Base-by-base conservation (phyloP, 23 red algal genomes). In the Gracilaria gracilis region DNA sequence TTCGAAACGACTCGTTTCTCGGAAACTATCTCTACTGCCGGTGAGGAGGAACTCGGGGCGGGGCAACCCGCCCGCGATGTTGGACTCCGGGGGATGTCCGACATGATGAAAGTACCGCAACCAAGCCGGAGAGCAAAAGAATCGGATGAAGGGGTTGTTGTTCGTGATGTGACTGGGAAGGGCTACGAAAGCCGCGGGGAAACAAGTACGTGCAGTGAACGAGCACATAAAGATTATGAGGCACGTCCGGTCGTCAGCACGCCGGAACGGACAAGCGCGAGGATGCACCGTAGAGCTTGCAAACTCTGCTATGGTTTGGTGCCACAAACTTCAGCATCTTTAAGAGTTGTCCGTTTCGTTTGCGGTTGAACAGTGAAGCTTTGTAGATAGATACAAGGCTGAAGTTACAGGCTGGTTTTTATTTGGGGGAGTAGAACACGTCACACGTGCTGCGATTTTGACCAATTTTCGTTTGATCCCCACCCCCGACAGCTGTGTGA, bases 21-120 rank as follows among this genome's bases (percentile, higher is more conserved):
- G 38, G 72, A 46, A 29, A 77, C 72, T 77, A 77, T 77, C 34
- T 77, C 72, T 77, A 77, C 46, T 23, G 38, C 72, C 9, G 72
- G 23, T n/a, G n/a, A n/a, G 1, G 40, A 25, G 9, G 72, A 31
- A 27, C 46, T 77, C 27, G 72, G 38, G 17, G 23, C n/a, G 2
- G 0, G 38, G 28, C 40, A 3, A n/a, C 29, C 72, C 40, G 46
- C 46, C 27, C 46, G 4, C 46, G 72, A 77, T 40, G 23, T 77
- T 77, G 64, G 33, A 69, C 72, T 77, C 72, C 34, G 38, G 31
- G 72, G 46, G 39, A 51, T 12, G 25, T 37, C 21, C 9, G 40
- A 77, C 72, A 51, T 51, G 42, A 28, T 9, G 39, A 77, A 51
- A 77, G 72, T 32, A 69, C 23, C 9, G 24, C 59, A 62, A 27